Percentiles rank a stretch among this genome's conserved stretches.
Evolutionary conservation across 83 land plant genomes (phyloP).

Genomic region (Picea abies): DNA sequence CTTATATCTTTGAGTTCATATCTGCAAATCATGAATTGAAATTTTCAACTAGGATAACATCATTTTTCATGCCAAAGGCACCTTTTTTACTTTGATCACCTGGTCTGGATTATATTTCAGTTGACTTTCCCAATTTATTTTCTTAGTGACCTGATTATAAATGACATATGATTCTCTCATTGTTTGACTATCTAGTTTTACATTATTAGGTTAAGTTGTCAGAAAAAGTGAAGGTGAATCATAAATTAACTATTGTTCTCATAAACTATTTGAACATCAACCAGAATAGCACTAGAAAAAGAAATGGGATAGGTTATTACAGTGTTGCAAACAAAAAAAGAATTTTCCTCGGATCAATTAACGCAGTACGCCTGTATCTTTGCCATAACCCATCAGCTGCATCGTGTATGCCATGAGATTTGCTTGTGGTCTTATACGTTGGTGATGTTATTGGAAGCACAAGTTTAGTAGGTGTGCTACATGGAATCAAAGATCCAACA

Average conservation of each 20-base stretch:
- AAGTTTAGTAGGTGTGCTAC: background rate
- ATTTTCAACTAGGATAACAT: no score
- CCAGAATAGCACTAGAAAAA: background rate
- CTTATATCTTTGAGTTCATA: no score
- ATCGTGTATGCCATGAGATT: background rate
- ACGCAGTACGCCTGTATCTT: constrained; percentile 5
- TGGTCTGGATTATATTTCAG: no score
- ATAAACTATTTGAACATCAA: background rate
- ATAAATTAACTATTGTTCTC: background rate
- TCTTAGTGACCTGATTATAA: no score
- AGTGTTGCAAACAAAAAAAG: constrained; percentile 15
- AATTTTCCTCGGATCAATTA: constrained; percentile 8
- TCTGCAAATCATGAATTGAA: no score
- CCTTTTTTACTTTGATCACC: no score
- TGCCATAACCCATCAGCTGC: constrained; percentile 13
- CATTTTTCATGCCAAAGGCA: no score
- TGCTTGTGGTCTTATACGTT: constrained; percentile 10
- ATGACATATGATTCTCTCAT: no score
- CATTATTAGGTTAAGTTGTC: background rate
- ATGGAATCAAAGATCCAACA: constrained; percentile 1
- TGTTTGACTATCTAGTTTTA: no score
- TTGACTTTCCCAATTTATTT: no score
- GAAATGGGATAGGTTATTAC: background rate
- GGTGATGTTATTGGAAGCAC: constrained; percentile 14
- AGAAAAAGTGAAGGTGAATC: background rate